Evolutionary conservation across 1,139 yeast species (phyloP), one percentile per base, ranked within the genome.

Genomic region (Diutina catenulata): DNA sequence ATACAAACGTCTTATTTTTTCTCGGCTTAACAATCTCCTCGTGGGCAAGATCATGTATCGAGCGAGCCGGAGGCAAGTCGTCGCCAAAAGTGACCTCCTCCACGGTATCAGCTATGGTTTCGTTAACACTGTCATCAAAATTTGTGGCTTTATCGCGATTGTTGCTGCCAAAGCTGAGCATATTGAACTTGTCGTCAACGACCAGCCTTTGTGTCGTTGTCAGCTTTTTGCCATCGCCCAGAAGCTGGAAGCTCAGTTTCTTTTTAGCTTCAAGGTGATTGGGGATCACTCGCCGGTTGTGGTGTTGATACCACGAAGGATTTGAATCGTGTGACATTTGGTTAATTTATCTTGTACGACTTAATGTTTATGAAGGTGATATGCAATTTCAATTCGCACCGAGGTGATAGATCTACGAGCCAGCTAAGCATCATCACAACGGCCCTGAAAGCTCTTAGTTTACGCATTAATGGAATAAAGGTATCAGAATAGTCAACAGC

Each of bases 51-150:
- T 78, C 86, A 45, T 70, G 70, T 19, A 78, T 61, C 1, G 84
- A 76, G 42, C 71, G 59, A 4, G 66, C 54, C 0, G 86, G 87
- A n/a, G 84, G 84, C 36, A 62, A 50, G 44, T 74, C 76, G 26
- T 61, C 67, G 35, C 52, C 31, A 51, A 44, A 24, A 56, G 51
- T 21, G 55, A 50, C 33, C 37, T 60, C 66, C 20, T 51, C 45
- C 21, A 47, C 45, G 10, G 60, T 51, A 20, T 57, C 62, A 37
- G 56, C 55, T 16, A 52, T 45, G 27, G 62, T 57, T 3, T 60
- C 65, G 39, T 60, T 29, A 11, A 49, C 50, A 20, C 52, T 38
- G 37, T 59, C 64, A 6, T 39, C 40, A 14, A 37, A 35, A 10
- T 41, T 37, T 18, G 42, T 40, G 37, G 43, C 47, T 21, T 42